Base-by-base conservation (phyloP, 169 alveolate genomes). In the Cryptosporidium ryanae region DNA sequence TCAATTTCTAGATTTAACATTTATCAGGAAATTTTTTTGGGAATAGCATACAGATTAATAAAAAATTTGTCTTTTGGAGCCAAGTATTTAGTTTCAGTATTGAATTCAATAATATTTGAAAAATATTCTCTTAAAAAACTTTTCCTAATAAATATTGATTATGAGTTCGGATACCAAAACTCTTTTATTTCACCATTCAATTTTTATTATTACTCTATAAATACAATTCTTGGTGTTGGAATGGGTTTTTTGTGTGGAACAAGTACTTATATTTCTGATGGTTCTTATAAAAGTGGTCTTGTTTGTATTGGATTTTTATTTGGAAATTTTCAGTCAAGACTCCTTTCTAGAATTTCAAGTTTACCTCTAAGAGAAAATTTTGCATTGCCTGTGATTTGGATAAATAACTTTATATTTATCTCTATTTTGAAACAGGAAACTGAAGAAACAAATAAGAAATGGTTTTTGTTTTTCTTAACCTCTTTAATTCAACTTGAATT, bases 361-460 rank as follows among this genome's bases (percentile, higher is more conserved):
- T 17, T 89, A 21, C 90, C 92, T 7, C 90, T 91, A 57, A 32
- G 93, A 61, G 93, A 91, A 65, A 90, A 91, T 54, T 91, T 91
- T 82, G 92, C 90, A 18, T 50, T 84, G 29, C 93, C 93, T 12
- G 66, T 91, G 50, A 82, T 91, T 44, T 91, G 93, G 93, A 18
- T 65, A 12, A 91, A 84, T 54, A 44, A 38, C 12, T 23, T 55
- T 52, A 46, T 76, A 21, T n/a, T 55, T 25, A 59, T 61, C 46
- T 76, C 55, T n/a, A 76, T 76, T 3, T 23, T 76, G 12, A 61
- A 43, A 25, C 32, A 3, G 18, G 21, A 21, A 23, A 59, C 12
- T 18, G 2, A 38, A 32, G 34, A 59, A 7, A 6, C 17, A 12
- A 59, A 61, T 13, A 76, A 76, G 29, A 59, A 38, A 25, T 76